Conservation (phyloP, 2,329 filamentous ascomycete genomes). For the Didymella exigua region DNA sequence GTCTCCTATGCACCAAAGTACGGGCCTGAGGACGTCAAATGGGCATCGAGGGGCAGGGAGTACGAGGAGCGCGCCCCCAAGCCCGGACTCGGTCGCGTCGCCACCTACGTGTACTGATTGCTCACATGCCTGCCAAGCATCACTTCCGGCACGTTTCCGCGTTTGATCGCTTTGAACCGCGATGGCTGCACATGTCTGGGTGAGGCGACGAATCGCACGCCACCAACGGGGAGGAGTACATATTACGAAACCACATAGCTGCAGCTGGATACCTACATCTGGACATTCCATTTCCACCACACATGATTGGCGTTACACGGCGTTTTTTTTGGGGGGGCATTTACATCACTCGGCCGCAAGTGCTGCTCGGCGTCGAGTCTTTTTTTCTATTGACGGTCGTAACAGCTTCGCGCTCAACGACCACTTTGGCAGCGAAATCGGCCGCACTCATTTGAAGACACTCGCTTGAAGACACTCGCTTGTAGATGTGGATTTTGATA, state of each 20-base stretch:
- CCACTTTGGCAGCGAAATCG: slow-evolving; percentile 1
- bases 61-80: slow-evolving; percentile 27
- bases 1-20: slow-evolving; percentile 39
- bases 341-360: not conserved
- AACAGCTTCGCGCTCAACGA: not conserved
- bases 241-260: slow-evolving; percentile 11
- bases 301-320: slow-evolving; percentile 2
- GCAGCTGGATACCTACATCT: slow-evolving; percentile 12
- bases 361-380: slow-evolving; percentile 8
- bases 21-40: slow-evolving; percentile 48
- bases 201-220: not conserved
- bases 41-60: slow-evolving; percentile 32
- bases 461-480: slow-evolving; percentile 7
- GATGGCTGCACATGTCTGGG: not conserved
- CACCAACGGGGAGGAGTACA: slow-evolving; percentile 1
- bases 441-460: slow-evolving; percentile 5
- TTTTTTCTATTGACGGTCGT: too few relatives aligned
- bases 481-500: slow-evolving; percentile 15
- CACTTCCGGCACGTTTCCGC: not conserved
- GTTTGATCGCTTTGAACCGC: not conserved
- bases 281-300: not conserved
- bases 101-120: slow-evolving; percentile 39
- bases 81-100: slow-evolving; percentile 31
- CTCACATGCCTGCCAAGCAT: not conserved
- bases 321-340: slow-evolving; percentile 14